Conservation (phyloP, 441 rosid genomes). For the Jatropha multifida region DNA sequence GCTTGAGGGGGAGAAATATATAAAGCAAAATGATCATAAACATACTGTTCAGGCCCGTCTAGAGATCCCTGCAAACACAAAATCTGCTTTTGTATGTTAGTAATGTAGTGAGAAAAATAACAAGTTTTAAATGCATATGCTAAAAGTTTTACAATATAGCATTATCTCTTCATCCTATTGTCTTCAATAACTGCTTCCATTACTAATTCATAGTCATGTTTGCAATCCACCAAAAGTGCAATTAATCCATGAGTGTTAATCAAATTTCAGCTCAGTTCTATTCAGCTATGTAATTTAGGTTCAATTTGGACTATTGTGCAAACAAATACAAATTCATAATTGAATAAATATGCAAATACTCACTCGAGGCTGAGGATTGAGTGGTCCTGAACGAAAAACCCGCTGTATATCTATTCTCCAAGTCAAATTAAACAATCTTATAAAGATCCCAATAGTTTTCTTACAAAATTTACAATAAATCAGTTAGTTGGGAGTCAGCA, state of each 20-base stretch:
- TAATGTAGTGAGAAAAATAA: slow-evolving; percentile 10
- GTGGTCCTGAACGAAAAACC: slow-evolving; percentile 76
- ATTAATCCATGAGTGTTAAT: neutral
- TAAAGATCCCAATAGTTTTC: neutral
- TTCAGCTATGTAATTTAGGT: neutral
- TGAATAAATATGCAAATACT: slow-evolving; percentile 31
- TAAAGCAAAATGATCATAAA: slow-evolving; percentile 20
- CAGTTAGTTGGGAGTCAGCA: neutral
- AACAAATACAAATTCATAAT: slow-evolving; percentile 11
- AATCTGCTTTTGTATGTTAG: slow-evolving; percentile 58
- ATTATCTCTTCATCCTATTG: neutral
- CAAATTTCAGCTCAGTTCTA: neutral
- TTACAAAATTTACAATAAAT: neutral
- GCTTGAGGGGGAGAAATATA: slow-evolving; percentile 16
- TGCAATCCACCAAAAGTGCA: neutral
- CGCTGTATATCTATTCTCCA: slow-evolving; percentile 68
- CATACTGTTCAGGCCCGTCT: slow-evolving; percentile 99
- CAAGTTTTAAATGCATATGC: neutral
- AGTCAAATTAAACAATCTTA: slow-evolving; percentile 44
- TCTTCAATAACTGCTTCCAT: neutral
- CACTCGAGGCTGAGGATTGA: slow-evolving; percentile 92
- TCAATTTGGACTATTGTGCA: neutral
- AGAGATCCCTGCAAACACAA: slow-evolving; percentile 97
- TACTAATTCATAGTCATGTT: neutral
- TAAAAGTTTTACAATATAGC: neutral